Percentiles rank a stretch among this genome's conserved stretches.
Conservation (phyloP, 257 asterid species). For the Capsicum rhomboideum region DNA sequence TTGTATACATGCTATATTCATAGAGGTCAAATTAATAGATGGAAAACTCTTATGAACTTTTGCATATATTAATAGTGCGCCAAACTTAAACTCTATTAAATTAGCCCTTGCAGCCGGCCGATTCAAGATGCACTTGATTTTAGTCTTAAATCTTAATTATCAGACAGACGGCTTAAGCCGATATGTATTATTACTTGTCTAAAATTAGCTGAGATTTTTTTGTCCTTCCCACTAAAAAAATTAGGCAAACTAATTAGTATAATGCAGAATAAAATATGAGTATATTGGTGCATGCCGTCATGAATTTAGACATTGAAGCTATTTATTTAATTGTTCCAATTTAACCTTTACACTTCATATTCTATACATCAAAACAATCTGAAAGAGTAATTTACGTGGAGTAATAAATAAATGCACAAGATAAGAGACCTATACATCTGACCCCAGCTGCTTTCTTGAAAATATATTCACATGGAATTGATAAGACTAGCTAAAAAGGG, state of each 20-base stretch:
- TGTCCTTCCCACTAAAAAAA: neutral
- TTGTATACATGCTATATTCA: too few species aligned
- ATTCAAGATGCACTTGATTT: too few species aligned
- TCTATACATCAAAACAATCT: neutral
- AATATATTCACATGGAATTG: neutral
- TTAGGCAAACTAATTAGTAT: neutral
- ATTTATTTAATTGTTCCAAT: neutral
- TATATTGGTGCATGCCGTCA: neutral
- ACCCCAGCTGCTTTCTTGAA: too few species aligned
- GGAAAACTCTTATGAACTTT: neutral
- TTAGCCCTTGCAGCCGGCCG: too few species aligned
- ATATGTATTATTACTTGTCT: too few species aligned
- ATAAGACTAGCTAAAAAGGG: neutral
- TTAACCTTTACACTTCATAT: neutral
- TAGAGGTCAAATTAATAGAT: neutral
- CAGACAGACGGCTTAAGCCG: too few species aligned
- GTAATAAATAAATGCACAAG: neutral
- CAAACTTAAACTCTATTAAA: too few species aligned
- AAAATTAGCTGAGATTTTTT: too few species aligned
- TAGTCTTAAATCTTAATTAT: too few species aligned
- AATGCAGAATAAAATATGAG: neutral
- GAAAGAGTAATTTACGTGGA: neutral
- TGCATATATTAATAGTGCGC: neutral
- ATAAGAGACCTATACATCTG: neutral
- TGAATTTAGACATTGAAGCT: neutral